Conservation (phyloP, 352 stramenopile species). For the Paralagenidium karlingii region DNA sequence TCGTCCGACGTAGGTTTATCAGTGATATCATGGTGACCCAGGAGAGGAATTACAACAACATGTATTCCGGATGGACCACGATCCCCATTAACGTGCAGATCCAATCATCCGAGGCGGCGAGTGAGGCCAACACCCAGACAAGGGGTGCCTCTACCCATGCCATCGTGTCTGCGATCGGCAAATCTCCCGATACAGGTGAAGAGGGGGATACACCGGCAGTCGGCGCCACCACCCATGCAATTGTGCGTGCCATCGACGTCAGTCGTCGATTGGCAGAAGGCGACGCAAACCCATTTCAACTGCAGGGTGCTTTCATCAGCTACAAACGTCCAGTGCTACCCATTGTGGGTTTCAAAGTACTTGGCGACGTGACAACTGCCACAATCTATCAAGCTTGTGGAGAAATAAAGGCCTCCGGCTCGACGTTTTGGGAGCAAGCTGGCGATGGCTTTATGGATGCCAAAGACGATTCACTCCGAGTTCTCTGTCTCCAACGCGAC, state of each 20-base stretch:
- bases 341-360: conserved; percentile 17
- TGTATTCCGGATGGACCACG: conserved; percentile 24
- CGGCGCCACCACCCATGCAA: too few species aligned
- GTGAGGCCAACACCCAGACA: too few species aligned
- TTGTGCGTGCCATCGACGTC: too few species aligned
- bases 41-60: conserved; percentile 31
- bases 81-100: conserved; percentile 15
- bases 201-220: too few species aligned
- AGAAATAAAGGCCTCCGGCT: conserved; percentile 10
- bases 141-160: too few species aligned
- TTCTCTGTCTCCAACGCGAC: conserved; percentile 18
- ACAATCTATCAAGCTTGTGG: conserved; percentile 11
- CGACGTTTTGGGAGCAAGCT: conserved; percentile 14
- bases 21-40: conserved; percentile 26
- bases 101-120: conserved; percentile 2
- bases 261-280: too few species aligned
- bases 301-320: conserved; percentile 17
- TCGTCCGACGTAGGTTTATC: conserved; percentile 18
- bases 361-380: conserved; percentile 7
- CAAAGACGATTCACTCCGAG: conserved; percentile 4
- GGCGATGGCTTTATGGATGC: conserved; percentile 2
- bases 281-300: too few species aligned
- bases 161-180: conserved; percentile 1
- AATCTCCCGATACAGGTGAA: not conserved
- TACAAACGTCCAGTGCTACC: conserved; percentile 15